Percentiles rank a stretch among this genome's conserved stretches.
Conservation (phyloP, 139 green algal genomes). For the Spirogloea muscicola region DNA sequence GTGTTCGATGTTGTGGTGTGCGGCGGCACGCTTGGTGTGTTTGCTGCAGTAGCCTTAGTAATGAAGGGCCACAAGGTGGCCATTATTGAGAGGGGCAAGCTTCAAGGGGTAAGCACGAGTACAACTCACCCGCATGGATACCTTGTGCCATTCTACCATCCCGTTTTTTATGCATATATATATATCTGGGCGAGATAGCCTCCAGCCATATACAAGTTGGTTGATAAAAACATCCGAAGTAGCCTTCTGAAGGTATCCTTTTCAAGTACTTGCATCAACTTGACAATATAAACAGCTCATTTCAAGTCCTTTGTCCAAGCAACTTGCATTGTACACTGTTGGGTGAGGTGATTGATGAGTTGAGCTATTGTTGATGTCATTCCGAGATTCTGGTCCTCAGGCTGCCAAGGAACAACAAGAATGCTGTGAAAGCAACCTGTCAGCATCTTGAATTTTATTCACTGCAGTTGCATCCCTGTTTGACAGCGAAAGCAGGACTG, state of each 20-base stretch:
- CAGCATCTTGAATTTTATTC: background rate
- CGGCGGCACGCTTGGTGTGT: conserved; percentile 85
- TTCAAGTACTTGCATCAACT: too few relatives aligned
- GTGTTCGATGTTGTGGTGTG: conserved; percentile 79
- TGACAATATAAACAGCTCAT: background rate
- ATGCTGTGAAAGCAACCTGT: background rate
- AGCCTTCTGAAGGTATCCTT: too few relatives aligned
- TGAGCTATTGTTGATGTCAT: background rate
- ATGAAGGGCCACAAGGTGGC: conserved; percentile 66
- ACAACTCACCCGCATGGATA: background rate
- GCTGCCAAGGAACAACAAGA: background rate
- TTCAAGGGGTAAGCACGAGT: conserved; percentile 60
- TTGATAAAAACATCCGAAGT: too few relatives aligned
- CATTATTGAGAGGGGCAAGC: conserved; percentile 79
- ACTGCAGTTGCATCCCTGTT: background rate
- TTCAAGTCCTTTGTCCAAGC: background rate
- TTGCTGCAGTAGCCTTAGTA: conserved; percentile 74
- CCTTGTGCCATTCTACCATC: background rate
- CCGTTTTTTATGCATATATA: background rate
- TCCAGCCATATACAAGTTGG: too few relatives aligned
- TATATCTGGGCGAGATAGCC: too few relatives aligned
- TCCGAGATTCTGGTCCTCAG: conserved; percentile 1
- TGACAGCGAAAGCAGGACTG: conserved; percentile 58
- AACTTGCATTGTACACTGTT: conserved; percentile 4
- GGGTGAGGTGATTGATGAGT: too few relatives aligned